phyloP scores from a whole-genome alignment of 164 flowering plant genomes.

The Tetrastigma voinierianum region DNA sequence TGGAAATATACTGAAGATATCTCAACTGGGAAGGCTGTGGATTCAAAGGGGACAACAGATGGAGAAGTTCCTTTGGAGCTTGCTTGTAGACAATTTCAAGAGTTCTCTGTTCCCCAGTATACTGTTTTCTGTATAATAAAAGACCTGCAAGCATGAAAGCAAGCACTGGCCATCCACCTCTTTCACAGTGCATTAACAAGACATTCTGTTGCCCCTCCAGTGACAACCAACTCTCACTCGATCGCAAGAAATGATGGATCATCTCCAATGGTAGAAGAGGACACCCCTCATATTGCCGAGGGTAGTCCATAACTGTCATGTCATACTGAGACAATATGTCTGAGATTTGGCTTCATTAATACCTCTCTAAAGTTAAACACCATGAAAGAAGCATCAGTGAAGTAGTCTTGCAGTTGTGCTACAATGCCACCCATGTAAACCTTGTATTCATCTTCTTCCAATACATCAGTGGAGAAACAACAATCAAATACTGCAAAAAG shows the following conservation, averaged over 20 bases:
- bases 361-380: slow-evolving; percentile 91
- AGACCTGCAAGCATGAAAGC: slow-evolving; percentile 97
- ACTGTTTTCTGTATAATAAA: slow-evolving; percentile 78
- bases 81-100: slow-evolving; percentile 96
- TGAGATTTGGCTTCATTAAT: slow-evolving; percentile 71
- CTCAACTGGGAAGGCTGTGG: slow-evolving; percentile 93
- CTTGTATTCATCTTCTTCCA: slow-evolving; percentile 84
- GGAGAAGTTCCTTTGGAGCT: slow-evolving; percentile 88
- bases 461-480: slow-evolving; percentile 85
- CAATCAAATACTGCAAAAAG: slow-evolving; percentile 80
- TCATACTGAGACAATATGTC: slow-evolving; percentile 79
- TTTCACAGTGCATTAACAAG: slow-evolving; percentile 91
- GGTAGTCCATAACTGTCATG: slow-evolving; percentile 97
- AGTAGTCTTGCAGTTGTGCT: slow-evolving; percentile 79
- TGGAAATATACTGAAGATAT: slow-evolving; percentile 87
- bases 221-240: slow-evolving; percentile 94
- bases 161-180: slow-evolving; percentile 97
- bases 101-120: slow-evolving; percentile 87
- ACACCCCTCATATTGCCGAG: slow-evolving; percentile 87
- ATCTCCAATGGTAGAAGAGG: slow-evolving; percentile 81
- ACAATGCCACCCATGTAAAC: slow-evolving; percentile 83
- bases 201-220: slow-evolving; percentile 91
- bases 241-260: slow-evolving; percentile 84
- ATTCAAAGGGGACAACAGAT: slow-evolving; percentile 74
- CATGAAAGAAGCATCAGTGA: slow-evolving; percentile 91